phyloP scores from a whole-genome alignment of 2,329 filamentous ascomycete species.

The Cladophialophora carrionii region DNA sequence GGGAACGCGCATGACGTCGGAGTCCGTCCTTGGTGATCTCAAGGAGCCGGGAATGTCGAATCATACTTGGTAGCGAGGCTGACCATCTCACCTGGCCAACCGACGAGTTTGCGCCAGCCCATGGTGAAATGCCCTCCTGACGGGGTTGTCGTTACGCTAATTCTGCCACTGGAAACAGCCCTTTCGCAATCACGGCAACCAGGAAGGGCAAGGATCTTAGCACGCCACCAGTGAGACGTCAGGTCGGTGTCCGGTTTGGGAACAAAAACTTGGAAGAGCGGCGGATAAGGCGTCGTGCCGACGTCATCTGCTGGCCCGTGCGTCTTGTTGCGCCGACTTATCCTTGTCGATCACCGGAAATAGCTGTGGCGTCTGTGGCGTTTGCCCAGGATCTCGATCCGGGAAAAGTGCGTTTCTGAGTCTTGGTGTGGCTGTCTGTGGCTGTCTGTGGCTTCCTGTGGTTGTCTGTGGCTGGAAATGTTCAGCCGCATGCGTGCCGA shows the following conservation, averaged over 20 bases:
- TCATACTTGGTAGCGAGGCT: conserved; percentile 16
- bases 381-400: conserved; percentile 12
- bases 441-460: conserved; percentile 23
- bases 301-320: conserved; percentile 26
- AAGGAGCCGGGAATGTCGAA: background rate
- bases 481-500: conserved; percentile 6
- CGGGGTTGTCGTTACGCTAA: conserved; percentile 21
- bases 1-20: conserved; percentile 17
- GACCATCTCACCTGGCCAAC: conserved; percentile 8
- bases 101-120: conserved; percentile 3
- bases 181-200: conserved; percentile 1
- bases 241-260: conserved; percentile 13
- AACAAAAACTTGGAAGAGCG: conserved; percentile 21
- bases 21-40: conserved; percentile 1
- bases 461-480: conserved; percentile 18
- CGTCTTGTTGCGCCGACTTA: conserved; percentile 8
- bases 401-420: background rate
- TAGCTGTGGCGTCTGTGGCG: conserved; percentile 14
- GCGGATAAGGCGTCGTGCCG: conserved; percentile 4
- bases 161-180: conserved; percentile 9
- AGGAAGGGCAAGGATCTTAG: conserved; percentile 10
- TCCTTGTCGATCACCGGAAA: conserved; percentile 10
- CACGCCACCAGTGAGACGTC: conserved; percentile 15
- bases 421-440: conserved; percentile 4
- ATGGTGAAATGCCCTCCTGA: conserved; percentile 3